phyloP scores from a whole-genome alignment of 176 grass and related monocot species.

The Triticum dicoccoides region DNA sequence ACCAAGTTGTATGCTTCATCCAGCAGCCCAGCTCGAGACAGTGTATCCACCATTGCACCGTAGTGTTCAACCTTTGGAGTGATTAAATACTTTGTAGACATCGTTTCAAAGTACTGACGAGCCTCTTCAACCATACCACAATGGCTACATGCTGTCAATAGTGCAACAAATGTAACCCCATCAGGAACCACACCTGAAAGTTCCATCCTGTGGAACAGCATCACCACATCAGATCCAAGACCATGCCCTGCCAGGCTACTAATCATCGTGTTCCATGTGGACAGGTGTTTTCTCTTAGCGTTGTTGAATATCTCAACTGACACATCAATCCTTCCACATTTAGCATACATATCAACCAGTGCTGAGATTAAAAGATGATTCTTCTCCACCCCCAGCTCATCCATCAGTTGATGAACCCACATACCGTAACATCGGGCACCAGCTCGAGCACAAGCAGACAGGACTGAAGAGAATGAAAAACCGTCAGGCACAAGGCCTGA shows the following conservation, averaged over 20 bases:
- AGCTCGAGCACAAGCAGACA: constrained; percentile 61
- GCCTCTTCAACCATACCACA: constrained; percentile 65
- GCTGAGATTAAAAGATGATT: constrained; percentile 60
- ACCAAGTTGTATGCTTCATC: constrained; percentile 69
- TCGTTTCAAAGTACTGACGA: constrained; percentile 37
- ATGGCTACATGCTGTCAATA: constrained; percentile 73
- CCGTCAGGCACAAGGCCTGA: constrained; percentile 52
- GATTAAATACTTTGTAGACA: constrained; percentile 51
- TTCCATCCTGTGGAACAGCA: constrained; percentile 52
- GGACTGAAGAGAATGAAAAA: constrained; percentile 63
- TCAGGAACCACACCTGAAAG: constrained; percentile 50
- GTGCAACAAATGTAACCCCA: constrained; percentile 56
- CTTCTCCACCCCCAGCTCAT: constrained; percentile 44
- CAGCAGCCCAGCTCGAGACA: constrained; percentile 52
- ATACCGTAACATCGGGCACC: constrained; percentile 51
- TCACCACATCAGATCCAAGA: constrained; percentile 44
- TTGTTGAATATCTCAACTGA: constrained; percentile 49
- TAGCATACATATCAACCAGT: constrained; percentile 72
- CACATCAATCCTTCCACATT: constrained; percentile 62
- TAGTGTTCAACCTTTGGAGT: constrained; percentile 58
- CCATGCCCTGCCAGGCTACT: constrained; percentile 60
- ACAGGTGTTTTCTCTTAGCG: constrained; percentile 38
- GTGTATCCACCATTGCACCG: constrained; percentile 60
- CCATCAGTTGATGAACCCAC: constrained; percentile 57
- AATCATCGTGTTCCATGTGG: constrained; percentile 67